Evolutionary conservation across 2,329 filamentous ascomycete species (phyloP).

Genomic region (Botrytis sinoallii): DNA sequence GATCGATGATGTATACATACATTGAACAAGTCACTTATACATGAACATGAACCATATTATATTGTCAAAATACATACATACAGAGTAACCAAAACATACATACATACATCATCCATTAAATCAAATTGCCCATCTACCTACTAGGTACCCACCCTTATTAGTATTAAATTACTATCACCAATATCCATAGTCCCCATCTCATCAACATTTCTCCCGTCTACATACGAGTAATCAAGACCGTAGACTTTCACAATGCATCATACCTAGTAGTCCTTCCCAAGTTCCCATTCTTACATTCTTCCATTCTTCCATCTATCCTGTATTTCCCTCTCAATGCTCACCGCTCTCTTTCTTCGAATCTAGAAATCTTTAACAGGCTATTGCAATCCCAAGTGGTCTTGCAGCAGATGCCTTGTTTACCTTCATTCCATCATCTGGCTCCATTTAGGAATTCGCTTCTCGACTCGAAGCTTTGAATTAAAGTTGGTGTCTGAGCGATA

Average conservation of each 20-base stretch:
- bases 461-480: not conserved
- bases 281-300: not conserved
- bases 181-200: not conserved
- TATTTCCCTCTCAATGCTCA: not conserved
- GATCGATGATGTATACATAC: not conserved
- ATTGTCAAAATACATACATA: not conserved
- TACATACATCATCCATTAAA: not conserved
- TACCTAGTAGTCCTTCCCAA: not conserved
- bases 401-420: not conserved
- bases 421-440: not conserved
- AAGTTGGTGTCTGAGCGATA: not conserved
- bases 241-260: not conserved
- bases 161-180: not conserved
- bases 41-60: not conserved
- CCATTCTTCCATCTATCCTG: not conserved
- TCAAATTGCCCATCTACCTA: not conserved
- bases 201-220: not conserved
- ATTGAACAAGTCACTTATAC: not conserved
- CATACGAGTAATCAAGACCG: not conserved
- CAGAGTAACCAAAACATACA: not conserved
- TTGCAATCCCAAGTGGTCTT: not conserved
- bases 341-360: not conserved
- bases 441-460: not conserved
- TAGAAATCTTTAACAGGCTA: not conserved
- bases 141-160: not conserved